These are phyloP conservation scores for Paratrimastix pyriformis DNA, from an alignment of 78 protist genomes.

Conservation along the genomic window DNA sequence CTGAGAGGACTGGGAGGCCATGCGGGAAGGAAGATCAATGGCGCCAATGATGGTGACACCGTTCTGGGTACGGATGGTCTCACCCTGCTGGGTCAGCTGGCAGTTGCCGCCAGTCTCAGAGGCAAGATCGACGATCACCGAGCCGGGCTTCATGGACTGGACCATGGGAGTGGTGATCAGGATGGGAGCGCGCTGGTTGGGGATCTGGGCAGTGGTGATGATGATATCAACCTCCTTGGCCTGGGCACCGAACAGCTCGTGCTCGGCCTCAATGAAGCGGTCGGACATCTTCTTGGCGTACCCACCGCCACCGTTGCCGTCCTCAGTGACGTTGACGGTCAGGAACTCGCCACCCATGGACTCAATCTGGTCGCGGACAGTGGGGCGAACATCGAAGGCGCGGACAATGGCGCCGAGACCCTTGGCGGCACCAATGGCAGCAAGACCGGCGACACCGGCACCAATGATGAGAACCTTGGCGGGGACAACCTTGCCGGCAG, in stretches of 20 bases:
- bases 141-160: constrained; percentile 65
- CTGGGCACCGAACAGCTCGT: constrained; percentile 65
- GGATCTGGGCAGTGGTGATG: constrained; percentile 96
- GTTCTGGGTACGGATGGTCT: constrained; percentile 8
- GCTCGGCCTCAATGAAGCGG: constrained; percentile 84
- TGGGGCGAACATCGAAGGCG: constrained; percentile 89
- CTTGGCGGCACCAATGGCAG: constrained; percentile 64
- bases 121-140: constrained; percentile 93
- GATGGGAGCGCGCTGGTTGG: constrained; percentile 78
- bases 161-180: constrained; percentile 68
- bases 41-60: constrained; percentile 80
- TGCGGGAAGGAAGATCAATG: constrained; percentile 84
- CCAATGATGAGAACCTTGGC: constrained; percentile 78
- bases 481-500: constrained; percentile 89
- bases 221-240: constrained; percentile 84
- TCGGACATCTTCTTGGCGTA: constrained; percentile 88
- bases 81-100: constrained; percentile 23
- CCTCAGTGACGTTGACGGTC: constrained; percentile 63
- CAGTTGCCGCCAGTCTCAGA: constrained; percentile 93
- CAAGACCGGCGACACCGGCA: constrained; percentile 97
- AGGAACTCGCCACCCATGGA: constrained; percentile 94
- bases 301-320: constrained; percentile 81
- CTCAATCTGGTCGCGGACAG: constrained; percentile 82
- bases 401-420: constrained; percentile 91
- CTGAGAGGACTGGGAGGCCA: constrained; percentile 52